phyloP scores from a whole-genome alignment of 129 eudicot species.

The Centella asiatica region DNA sequence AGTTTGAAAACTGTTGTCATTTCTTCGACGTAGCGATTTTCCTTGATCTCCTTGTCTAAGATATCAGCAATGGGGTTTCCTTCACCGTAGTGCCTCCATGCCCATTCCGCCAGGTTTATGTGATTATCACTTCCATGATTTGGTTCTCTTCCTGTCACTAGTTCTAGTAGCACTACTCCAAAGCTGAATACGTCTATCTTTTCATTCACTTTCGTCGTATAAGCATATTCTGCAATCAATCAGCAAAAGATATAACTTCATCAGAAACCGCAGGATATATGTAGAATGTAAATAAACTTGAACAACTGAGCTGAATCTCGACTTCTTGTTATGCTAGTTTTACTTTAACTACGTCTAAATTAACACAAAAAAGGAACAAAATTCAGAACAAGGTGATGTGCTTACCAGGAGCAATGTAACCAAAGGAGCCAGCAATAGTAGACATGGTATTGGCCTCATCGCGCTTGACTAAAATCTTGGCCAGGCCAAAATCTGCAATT shows the following conservation, averaged over 20 bases:
- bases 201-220: slow-evolving; percentile 52
- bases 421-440: slow-evolving; percentile 25
- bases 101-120: slow-evolving; percentile 78
- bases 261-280: too few species aligned
- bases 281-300: background rate
- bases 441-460: slow-evolving; percentile 18
- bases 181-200: slow-evolving; percentile 73
- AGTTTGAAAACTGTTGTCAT: slow-evolving; percentile 22
- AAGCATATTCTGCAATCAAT: slow-evolving; percentile 66
- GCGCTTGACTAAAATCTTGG: slow-evolving; percentile 10
- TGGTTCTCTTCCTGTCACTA: slow-evolving; percentile 75
- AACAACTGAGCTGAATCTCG: too few species aligned
- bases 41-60: slow-evolving; percentile 17
- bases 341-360: background rate
- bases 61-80: slow-evolving; percentile 6
- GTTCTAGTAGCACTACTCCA: slow-evolving; percentile 78
- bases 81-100: slow-evolving; percentile 53
- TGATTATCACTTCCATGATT: slow-evolving; percentile 43
- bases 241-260: background rate
- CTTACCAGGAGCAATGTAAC: slow-evolving; percentile 27
- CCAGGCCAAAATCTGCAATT: slow-evolving; percentile 22
- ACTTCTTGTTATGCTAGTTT: background rate
- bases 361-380: background rate
- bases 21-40: slow-evolving; percentile 15
- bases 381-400: background rate